These are phyloP conservation scores for Ammopiptanthus mongolicus DNA, from an alignment of 306 rosid genomes.

Conservation along the genomic window DNA sequence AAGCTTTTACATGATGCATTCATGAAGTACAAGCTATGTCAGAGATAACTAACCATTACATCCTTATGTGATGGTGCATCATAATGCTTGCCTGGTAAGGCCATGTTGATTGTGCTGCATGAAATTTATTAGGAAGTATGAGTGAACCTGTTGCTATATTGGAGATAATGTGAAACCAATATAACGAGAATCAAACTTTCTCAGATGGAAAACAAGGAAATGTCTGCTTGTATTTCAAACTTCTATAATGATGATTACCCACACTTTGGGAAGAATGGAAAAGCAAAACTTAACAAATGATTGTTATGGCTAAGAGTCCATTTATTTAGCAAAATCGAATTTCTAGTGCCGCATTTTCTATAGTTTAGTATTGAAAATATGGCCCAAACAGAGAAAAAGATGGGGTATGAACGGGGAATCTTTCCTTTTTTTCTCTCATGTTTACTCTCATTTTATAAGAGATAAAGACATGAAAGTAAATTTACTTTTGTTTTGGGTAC, in stretches of 20 bases:
- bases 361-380: too few species aligned
- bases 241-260: too few species aligned
- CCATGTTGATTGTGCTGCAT: slow-evolving; percentile 54
- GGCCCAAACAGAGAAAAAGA: too few species aligned
- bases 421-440: too few species aligned
- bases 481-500: too few species aligned
- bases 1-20: background rate
- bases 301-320: background rate
- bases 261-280: background rate
- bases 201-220: background rate
- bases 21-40: background rate
- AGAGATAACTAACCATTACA: slow-evolving; percentile 38
- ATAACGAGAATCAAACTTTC: background rate
- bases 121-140: background rate
- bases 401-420: too few species aligned
- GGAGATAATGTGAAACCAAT: background rate
- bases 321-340: background rate
- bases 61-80: slow-evolving; percentile 35
- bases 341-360: too few species aligned
- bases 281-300: background rate
- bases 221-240: too few species aligned
- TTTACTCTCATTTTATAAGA: too few species aligned
- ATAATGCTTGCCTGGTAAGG: slow-evolving; percentile 63
- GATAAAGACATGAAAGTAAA: too few species aligned
- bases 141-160: background rate